Conservation (phyloP, 495 filamentous ascomycete genomes). For the Hypoxylon trugodes region DNA sequence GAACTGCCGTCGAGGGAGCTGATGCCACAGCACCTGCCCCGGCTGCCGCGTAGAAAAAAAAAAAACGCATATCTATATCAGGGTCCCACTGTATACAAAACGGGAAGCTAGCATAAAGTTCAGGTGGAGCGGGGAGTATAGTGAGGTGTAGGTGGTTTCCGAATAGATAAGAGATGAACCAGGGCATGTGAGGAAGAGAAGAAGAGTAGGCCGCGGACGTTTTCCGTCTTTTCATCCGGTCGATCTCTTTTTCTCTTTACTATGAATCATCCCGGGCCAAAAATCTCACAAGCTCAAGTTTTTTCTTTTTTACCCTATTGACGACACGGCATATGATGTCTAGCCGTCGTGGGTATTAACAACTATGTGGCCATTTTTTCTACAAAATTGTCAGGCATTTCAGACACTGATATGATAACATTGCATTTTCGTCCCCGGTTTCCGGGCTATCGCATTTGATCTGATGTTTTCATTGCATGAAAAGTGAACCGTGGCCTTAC, state of each 20-base stretch:
- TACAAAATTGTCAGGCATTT: constrained; percentile 28
- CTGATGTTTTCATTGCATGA: no score
- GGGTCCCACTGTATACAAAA: constrained; percentile 22
- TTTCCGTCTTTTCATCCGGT: constrained; percentile 19
- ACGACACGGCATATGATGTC: no score
- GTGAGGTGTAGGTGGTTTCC: not conserved
- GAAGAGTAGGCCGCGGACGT: constrained; percentile 7
- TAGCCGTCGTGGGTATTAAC: not conserved
- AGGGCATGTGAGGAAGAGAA: constrained; percentile 9
- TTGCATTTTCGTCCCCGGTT: constrained; percentile 9
- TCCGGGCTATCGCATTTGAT: not conserved
- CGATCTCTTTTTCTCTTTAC: constrained; percentile 11
- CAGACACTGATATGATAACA: constrained; percentile 13
- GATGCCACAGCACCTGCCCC: constrained; percentile 42
- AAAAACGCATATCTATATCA: no score
- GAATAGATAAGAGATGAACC: constrained; percentile 31
- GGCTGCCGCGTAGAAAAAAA: constrained; percentile 28
- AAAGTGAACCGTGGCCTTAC: no score
- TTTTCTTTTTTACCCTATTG: not conserved
- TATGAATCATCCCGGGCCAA: not conserved
- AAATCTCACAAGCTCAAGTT: constrained; percentile 22
- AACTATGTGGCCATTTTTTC: constrained; percentile 22
- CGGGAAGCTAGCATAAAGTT: constrained; percentile 10
- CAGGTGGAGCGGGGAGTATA: constrained; percentile 30
- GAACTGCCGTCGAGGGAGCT: constrained; percentile 40